These are phyloP conservation scores for Scedosporium minutisporum DNA, from an alignment of 2,329 filamentous ascomycete species.

Conservation along the genomic window DNA sequence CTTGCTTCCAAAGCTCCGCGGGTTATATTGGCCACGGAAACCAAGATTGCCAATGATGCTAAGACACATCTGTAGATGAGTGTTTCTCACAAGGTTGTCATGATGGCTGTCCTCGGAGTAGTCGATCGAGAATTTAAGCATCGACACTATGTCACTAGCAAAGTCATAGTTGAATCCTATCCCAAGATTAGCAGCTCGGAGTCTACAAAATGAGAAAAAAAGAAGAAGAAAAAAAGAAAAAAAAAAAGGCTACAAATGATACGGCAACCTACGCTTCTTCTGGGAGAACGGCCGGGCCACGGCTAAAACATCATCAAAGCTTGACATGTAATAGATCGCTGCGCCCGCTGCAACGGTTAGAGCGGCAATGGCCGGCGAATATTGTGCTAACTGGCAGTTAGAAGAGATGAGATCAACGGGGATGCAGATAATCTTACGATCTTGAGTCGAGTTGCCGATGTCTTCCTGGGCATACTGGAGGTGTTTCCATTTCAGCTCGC, in stretches of 20 bases:
- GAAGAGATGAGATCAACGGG: neutral
- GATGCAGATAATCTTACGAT: conserved; percentile 26
- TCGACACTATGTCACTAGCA: conserved; percentile 56
- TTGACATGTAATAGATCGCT: conserved; percentile 33
- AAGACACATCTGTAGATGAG: conserved; percentile 63
- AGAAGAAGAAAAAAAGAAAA: neutral
- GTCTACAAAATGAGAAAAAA: neutral
- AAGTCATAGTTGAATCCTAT: conserved; percentile 52
- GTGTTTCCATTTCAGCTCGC: conserved; percentile 48
- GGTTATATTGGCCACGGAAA: conserved; percentile 53
- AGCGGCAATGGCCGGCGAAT: conserved; percentile 50
- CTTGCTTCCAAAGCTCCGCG: conserved; percentile 59
- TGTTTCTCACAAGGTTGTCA: conserved; percentile 64
- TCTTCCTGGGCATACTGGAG: conserved; percentile 39
- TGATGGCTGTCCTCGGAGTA: conserved; percentile 67
- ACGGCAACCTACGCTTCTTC: conserved; percentile 21
- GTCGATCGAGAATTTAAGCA: conserved; percentile 67
- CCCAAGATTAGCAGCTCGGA: neutral
- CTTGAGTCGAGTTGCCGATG: conserved; percentile 35
- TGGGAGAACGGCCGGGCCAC: conserved; percentile 45
- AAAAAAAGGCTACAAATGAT: neutral
- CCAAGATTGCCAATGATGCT: conserved; percentile 73
- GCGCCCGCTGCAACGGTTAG: conserved; percentile 44
- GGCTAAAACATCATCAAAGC: conserved; percentile 64
- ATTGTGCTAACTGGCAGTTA: conserved; percentile 30